Evolutionary conservation across 2,329 filamentous ascomycete genomes (phyloP).

Genomic region (Sporothrix brunneoviolacea): DNA sequence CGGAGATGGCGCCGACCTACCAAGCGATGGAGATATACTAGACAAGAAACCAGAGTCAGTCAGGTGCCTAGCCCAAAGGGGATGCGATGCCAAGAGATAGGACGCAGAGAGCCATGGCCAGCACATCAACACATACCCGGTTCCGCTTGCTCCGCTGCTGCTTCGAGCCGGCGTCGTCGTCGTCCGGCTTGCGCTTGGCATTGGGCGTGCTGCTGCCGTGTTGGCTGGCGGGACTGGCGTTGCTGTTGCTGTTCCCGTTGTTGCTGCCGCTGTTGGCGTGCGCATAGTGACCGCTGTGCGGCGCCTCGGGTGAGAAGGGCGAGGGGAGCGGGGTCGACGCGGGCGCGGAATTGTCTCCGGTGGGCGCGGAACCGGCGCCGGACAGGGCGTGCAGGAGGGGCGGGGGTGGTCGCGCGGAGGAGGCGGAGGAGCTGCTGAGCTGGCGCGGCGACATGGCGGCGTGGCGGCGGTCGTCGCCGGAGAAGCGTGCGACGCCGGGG

Average conservation of each 20-base stretch:
- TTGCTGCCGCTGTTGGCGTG: background rate
- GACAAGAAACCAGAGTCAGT: background rate
- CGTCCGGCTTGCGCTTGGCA: slow-evolving; percentile 33
- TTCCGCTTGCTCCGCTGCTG: slow-evolving; percentile 56
- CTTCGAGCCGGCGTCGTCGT: slow-evolving; percentile 36
- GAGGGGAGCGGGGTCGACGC: slow-evolving; percentile 11
- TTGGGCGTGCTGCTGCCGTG: background rate
- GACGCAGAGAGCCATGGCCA: background rate
- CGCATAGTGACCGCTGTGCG: background rate
- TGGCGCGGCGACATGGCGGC: slow-evolving; percentile 23
- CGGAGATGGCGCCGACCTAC: slow-evolving; percentile 34
- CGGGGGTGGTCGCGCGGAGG: background rate
- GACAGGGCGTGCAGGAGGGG: background rate
- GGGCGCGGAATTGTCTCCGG: too few species aligned
- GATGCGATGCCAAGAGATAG: background rate
- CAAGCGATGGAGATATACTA: slow-evolving; percentile 58
- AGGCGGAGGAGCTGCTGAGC: slow-evolving; percentile 8
- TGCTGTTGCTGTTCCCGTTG: slow-evolving; percentile 1
- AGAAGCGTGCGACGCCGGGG: background rate
- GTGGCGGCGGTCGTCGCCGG: slow-evolving; percentile 3
- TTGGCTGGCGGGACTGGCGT: slow-evolving; percentile 5
- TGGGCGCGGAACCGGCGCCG: background rate
- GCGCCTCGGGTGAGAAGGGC: slow-evolving; percentile 10
- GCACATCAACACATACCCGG: slow-evolving; percentile 48
- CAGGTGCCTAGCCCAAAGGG: background rate